A percentile compares a stretch with the other conserved stretches of the same genome.
Conservation (phyloP, 495 filamentous ascomycete genomes). For the Sphaerosporella brunnea region DNA sequence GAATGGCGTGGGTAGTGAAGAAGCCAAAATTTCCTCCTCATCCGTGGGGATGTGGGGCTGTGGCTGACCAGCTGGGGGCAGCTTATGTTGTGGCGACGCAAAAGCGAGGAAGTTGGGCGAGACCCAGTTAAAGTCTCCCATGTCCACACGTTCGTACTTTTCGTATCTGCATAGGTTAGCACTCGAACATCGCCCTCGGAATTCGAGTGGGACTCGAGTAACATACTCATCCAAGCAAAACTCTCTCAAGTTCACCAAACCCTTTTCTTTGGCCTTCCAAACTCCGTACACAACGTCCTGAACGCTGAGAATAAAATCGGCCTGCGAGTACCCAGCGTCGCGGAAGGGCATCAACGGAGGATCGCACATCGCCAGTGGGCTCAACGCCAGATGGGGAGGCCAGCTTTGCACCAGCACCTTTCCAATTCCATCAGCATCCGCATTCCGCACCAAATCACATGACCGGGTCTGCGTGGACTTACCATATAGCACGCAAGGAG, state of each 20-base stretch:
- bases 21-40: slow-evolving; percentile 23
- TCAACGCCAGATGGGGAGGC: slow-evolving; percentile 95
- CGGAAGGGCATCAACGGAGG: slow-evolving; percentile 97
- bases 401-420: slow-evolving; percentile 79
- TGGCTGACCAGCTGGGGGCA: slow-evolving; percentile 45
- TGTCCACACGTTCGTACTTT: slow-evolving; percentile 83
- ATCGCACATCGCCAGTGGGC: slow-evolving; percentile 87
- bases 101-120: slow-evolving; percentile 90
- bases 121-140: slow-evolving; percentile 99
- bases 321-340: slow-evolving; percentile 95
- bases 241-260: slow-evolving; percentile 65
- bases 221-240: slow-evolving; percentile 86
- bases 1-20: slow-evolving; percentile 59
- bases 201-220: slow-evolving; percentile 13
- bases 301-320: slow-evolving; percentile 82
- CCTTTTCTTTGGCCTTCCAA: slow-evolving; percentile 94
- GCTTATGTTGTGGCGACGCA: slow-evolving; percentile 70
- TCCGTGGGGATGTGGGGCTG: slow-evolving; percentile 40
- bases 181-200: background rate
- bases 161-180: slow-evolving; percentile 45
- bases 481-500: slow-evolving; percentile 89
- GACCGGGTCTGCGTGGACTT: background rate
- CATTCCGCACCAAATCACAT: background rate
- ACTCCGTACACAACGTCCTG: slow-evolving; percentile 97
- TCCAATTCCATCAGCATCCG: slow-evolving; percentile 1